phyloP scores from a whole-genome alignment of 192 early-diverging fungal genomes.

The Mycoemilia scoparia region DNA sequence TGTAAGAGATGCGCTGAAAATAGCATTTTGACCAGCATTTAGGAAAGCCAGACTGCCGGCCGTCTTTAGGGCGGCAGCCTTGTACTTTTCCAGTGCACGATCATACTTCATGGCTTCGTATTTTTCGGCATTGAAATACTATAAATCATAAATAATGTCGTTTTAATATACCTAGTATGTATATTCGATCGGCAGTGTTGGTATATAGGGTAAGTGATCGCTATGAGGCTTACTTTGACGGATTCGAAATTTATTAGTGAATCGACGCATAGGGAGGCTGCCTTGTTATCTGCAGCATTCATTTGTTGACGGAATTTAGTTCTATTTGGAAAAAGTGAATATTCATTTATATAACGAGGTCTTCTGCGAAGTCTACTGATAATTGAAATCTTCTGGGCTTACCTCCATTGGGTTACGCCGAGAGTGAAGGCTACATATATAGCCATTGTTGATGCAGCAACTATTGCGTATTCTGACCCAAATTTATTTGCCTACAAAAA shows the following conservation, averaged over 20 bases:
- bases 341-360: no score
- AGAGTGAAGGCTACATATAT: slow-evolving; percentile 77
- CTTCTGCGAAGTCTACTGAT: no score
- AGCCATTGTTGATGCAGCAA: slow-evolving; percentile 44
- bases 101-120: slow-evolving; percentile 86
- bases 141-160: no score
- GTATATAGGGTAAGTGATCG: no score
- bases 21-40: slow-evolving; percentile 89
- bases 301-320: slow-evolving; percentile 73
- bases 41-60: slow-evolving; percentile 72
- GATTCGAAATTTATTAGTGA: slow-evolving; percentile 95
- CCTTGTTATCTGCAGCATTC: slow-evolving; percentile 91
- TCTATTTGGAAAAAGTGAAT: no score
- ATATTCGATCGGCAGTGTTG: no score
- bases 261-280: slow-evolving; percentile 84
- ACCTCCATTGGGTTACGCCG: slow-evolving; percentile 80
- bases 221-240: no score
- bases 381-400: no score
- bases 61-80: slow-evolving; percentile 82
- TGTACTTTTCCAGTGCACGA: slow-evolving; percentile 72
- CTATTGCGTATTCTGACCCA: slow-evolving; percentile 38
- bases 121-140: slow-evolving; percentile 84
- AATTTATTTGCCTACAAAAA: slow-evolving; percentile 41
- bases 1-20: slow-evolving; percentile 85
- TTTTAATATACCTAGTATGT: no score